A percentile compares a stretch with the other conserved stretches of the same genome.
Conservation (phyloP, 179 eudicot genomes). For the Actinidia arguta region DNA sequence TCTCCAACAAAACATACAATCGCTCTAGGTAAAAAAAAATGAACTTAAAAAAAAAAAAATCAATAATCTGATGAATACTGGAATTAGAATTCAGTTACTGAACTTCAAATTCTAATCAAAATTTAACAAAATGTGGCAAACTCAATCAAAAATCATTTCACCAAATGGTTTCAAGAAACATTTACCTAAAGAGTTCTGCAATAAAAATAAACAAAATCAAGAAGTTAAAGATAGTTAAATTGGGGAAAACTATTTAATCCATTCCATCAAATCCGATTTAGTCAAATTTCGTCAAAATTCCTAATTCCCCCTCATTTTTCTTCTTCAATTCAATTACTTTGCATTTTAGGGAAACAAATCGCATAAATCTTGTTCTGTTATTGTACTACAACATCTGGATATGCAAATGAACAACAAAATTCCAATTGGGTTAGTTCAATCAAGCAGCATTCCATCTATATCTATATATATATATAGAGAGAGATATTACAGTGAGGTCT, state of each 20-base stretch:
- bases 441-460: neutral
- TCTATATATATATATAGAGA: neutral
- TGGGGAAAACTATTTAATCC: neutral
- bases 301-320: neutral
- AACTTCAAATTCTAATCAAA: neutral
- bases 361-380: neutral
- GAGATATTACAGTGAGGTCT: constrained; percentile 64
- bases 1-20: too few species aligned
- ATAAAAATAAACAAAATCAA: neutral
- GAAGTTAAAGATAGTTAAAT: neutral
- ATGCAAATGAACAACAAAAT: neutral
- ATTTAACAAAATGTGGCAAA: neutral
- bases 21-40: neutral
- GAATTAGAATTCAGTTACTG: neutral
- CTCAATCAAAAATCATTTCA: neutral
- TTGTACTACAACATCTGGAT: neutral
- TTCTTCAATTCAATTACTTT: neutral
- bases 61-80: neutral
- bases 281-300: neutral
- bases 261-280: neutral
- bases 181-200: neutral
- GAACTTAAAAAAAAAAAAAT: neutral
- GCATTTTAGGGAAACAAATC: neutral
- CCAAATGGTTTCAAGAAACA: neutral
- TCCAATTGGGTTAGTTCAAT: constrained; percentile 10